Evolutionary conservation across 2,329 filamentous ascomycete species (phyloP).

Genomic region (Alternaria brassicicola): DNA sequence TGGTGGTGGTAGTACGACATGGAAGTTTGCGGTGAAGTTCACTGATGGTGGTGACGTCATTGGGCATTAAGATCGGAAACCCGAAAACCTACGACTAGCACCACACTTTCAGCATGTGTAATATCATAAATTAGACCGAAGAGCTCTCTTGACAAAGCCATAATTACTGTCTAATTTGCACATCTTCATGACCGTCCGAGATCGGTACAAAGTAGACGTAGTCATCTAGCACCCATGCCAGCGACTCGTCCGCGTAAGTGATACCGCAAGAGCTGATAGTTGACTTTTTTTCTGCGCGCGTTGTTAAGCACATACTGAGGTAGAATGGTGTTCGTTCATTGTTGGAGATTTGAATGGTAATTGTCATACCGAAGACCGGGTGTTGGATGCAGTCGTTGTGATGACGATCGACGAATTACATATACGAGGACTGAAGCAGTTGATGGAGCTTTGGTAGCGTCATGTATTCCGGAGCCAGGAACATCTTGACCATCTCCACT

Average conservation of each 20-base stretch:
- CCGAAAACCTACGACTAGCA: not conserved
- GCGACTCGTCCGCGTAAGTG: not conserved
- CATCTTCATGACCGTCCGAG: not conserved
- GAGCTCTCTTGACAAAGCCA: not conserved
- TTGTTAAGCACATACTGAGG: not conserved
- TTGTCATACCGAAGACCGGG: not conserved
- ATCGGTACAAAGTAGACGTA: not conserved
- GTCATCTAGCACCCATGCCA: not conserved
- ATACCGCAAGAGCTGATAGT: not conserved
- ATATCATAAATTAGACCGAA: not conserved
- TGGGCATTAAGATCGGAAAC: not conserved
- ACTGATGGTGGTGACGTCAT: not conserved
- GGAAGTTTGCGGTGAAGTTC: not conserved
- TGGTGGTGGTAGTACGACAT: not conserved
- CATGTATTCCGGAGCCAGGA: not conserved
- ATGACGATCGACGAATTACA: not conserved
- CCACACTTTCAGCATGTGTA: not conserved
- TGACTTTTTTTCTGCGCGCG: not conserved
- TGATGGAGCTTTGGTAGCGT: not conserved
- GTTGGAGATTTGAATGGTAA: not conserved
- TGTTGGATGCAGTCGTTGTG: not conserved
- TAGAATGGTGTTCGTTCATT: not conserved
- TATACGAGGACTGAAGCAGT: not conserved
- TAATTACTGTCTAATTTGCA: not conserved
- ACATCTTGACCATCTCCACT: not conserved